These are phyloP conservation scores for Cochlearia excelsa DNA, from an alignment of 345 rosid species.

Conservation along the genomic window DNA sequence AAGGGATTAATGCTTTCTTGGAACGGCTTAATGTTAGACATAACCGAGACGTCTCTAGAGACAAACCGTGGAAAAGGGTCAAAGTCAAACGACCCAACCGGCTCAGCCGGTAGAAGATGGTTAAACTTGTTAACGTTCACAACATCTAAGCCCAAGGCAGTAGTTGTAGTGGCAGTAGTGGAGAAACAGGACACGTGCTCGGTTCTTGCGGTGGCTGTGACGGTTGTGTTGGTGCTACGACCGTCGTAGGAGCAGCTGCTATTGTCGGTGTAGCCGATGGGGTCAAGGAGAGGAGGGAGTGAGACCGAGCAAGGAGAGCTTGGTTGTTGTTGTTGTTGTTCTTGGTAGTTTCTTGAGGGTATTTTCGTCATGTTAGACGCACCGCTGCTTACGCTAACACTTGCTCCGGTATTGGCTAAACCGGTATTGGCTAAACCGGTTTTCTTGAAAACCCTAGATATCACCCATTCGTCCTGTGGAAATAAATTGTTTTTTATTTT, in stretches of 20 bases:
- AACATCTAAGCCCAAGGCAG: background rate
- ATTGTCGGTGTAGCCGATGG: conserved; percentile 39
- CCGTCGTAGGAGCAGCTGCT: conserved; percentile 58
- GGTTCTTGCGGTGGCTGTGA: conserved; percentile 42
- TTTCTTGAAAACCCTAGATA: conserved; percentile 86
- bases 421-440: conserved; percentile 50
- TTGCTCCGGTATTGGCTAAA: conserved; percentile 33
- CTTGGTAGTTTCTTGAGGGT: conserved; percentile 34
- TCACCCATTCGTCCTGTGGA: conserved; percentile 91
- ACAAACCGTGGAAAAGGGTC: conserved; percentile 35
- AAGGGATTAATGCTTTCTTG: conserved; percentile 71
- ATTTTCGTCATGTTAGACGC: conserved; percentile 47
- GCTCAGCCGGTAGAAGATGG: conserved; percentile 23
- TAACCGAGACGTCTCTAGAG: conserved; percentile 41
- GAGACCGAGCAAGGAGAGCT: conserved; percentile 74
- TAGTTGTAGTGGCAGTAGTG: conserved; percentile 70
- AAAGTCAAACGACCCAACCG: conserved; percentile 25
- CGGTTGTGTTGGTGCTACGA: conserved; percentile 59
- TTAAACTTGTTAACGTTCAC: conserved; percentile 29
- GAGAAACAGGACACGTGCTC: conserved; percentile 99
- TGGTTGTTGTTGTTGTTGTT: conserved; percentile 54
- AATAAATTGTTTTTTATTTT: background rate
- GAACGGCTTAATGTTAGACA: conserved; percentile 67
- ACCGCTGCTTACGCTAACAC: conserved; percentile 20
- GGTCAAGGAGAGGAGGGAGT: conserved; percentile 76